These are phyloP conservation scores for Rhizophagus prolifer DNA, from an alignment of 192 early-diverging fungal genomes.

Conservation along the genomic window DNA sequence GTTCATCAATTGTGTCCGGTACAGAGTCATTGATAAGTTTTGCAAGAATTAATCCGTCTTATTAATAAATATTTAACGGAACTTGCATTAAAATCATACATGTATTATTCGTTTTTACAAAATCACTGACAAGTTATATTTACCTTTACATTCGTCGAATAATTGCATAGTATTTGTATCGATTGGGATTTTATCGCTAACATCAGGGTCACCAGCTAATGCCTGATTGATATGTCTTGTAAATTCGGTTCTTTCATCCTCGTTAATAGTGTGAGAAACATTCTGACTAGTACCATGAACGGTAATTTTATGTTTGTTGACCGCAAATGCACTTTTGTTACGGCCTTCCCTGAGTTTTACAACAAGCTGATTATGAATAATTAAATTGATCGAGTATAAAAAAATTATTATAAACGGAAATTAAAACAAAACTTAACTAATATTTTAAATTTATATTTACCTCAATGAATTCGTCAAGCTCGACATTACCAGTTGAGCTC, in stretches of 20 bases:
- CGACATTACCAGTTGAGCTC: constrained; percentile 67
- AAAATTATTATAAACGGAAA: neutral
- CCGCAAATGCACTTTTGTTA: constrained; percentile 48
- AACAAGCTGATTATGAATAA: constrained; percentile 40
- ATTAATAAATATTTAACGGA: neutral
- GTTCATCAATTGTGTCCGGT: constrained; percentile 97
- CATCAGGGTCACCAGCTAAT: constrained; percentile 76
- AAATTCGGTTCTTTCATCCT: constrained; percentile 97
- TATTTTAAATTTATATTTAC: constrained; percentile 38
- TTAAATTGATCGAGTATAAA: constrained; percentile 1
- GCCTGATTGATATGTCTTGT: constrained; percentile 90
- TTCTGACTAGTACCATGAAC: constrained; percentile 82
- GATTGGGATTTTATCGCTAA: constrained; percentile 88
- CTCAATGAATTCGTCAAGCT: constrained; percentile 80
- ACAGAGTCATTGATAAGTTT: constrained; percentile 99
- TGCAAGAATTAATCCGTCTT: constrained; percentile 88
- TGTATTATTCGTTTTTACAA: constrained; percentile 7
- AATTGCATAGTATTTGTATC: constrained; percentile 92
- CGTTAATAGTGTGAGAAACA: constrained; percentile 97
- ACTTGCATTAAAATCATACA: neutral
- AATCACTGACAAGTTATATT: constrained; percentile 29
- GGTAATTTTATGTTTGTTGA: constrained; percentile 79
- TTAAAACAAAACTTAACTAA: neutral
- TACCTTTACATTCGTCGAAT: constrained; percentile 92
- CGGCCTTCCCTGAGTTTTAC: constrained; percentile 52